Percentiles rank a stretch among this genome's conserved stretches.
These are phyloP conservation scores for Tricholoma bakamatsutake DNA, from an alignment of 768 basidiomycete genomes.

Conservation along the genomic window DNA sequence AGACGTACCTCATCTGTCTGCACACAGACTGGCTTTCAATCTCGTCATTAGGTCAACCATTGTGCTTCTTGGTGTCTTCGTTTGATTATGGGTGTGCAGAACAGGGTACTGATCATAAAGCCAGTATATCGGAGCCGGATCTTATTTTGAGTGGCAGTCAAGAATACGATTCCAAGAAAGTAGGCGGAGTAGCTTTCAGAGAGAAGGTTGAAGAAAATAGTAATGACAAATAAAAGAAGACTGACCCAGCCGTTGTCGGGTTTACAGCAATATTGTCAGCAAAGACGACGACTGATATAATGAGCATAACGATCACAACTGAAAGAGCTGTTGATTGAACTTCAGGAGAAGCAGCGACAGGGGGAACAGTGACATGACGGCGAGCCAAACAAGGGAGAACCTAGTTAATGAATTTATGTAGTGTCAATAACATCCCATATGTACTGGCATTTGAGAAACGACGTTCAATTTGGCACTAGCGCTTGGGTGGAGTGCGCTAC, in stretches of 20 bases:
- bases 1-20: constrained; percentile 56
- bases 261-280: constrained; percentile 58
- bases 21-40: constrained; percentile 51
- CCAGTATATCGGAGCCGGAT: constrained; percentile 51
- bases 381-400: constrained; percentile 65
- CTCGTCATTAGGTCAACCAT: constrained; percentile 40
- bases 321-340: constrained; percentile 49
- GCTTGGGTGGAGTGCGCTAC: constrained; percentile 50
- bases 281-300: constrained; percentile 38
- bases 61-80: constrained; percentile 34
- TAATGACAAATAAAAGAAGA: constrained; percentile 3
- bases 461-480: constrained; percentile 46
- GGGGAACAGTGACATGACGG: constrained; percentile 61
- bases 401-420: constrained; percentile 22
- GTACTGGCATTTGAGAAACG: constrained; percentile 52
- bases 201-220: background rate
- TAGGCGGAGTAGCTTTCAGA: constrained; percentile 54
- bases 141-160: constrained; percentile 47
- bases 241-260: constrained; percentile 49
- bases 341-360: constrained; percentile 53
- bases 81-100: constrained; percentile 35
- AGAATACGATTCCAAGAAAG: constrained; percentile 39
- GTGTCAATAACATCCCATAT: background rate
- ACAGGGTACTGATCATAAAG: constrained; percentile 52
- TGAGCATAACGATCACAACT: constrained; percentile 35